Evolutionary conservation across 495 filamentous ascomycete species (phyloP), one percentile per base, ranked within the genome.

Genomic region (Aspergillus olivimuriae): DNA sequence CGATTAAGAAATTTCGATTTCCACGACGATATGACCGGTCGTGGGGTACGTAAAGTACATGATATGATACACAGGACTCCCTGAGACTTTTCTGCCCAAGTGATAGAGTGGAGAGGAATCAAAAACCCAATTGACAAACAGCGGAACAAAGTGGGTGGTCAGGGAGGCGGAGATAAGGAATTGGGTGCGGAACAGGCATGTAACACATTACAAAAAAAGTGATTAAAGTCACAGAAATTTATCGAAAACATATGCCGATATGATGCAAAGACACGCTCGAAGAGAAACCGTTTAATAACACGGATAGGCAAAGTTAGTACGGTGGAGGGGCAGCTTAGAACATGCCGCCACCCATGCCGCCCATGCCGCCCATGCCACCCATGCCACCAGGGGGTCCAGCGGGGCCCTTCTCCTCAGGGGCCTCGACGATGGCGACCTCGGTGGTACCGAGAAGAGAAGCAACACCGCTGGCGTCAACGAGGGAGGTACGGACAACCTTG

Each of bases 371-470:
- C 76, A 84, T 84, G 33, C 80, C 81, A 19, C 77, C 74, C 72
- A 75, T 75, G 43, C 74, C 81, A 35, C 78, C 81, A 48, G 57
- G 62, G 51, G 72, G 63, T 41, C 50, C 52, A 46, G 68, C 66
- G 56, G 74, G 74, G 39, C 68, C 76, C 85, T 95, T 95, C 67
- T 95, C 89, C 62, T 95, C 94, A 38, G 86, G 78, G 42, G 94
- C 92, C 69, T 98, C 92, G 42, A 94, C 88, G 48, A 98, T 90
- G 41, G 91, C 89, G 47, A 95, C 91, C 70, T 98, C 92, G 50
- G 94, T 98, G 54, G 92, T 98, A 67, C 92, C 92, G 50, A 98
- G 85, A 43, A 98, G 80, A 41, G 90, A 96, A 32, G 92, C 91
- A 54, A 98, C 92, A 73, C 92, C 92, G 65, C 83, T 87, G 58